A percentile compares a stretch with the other conserved stretches of the same genome.
phyloP scores from a whole-genome alignment of 2,329 filamentous ascomycete species.

The Exserohilum rostratum region DNA sequence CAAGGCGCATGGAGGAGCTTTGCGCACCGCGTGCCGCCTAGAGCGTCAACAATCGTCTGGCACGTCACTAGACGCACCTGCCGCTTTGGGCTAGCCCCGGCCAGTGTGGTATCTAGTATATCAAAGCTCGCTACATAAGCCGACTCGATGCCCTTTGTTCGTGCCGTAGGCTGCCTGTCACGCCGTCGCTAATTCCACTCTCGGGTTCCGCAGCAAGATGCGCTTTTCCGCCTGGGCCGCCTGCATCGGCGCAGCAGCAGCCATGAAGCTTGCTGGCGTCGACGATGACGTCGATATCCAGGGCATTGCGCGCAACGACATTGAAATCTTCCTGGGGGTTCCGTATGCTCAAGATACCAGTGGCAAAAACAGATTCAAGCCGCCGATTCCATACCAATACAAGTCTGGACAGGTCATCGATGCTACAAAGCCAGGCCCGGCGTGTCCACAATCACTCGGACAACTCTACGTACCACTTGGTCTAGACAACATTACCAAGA shows the following conservation, averaged over 20 bases:
- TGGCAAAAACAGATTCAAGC: slow-evolving; percentile 55
- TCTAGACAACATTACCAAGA: slow-evolving; percentile 43
- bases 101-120: neutral
- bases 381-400: slow-evolving; percentile 48
- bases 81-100: slow-evolving; percentile 6
- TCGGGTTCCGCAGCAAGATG: slow-evolving; percentile 13
- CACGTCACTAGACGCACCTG: slow-evolving; percentile 15
- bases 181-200: neutral
- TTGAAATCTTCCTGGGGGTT: slow-evolving; percentile 58
- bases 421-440: slow-evolving; percentile 51
- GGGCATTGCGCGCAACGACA: slow-evolving; percentile 53
- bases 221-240: slow-evolving; percentile 7
- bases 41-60: neutral
- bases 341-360: slow-evolving; percentile 56
- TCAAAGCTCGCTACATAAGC: neutral
- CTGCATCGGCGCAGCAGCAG: slow-evolving; percentile 13
- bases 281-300: slow-evolving; percentile 48
- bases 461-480: slow-evolving; percentile 36
- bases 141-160: slow-evolving; percentile 4
- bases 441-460: slow-evolving; percentile 54
- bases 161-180: neutral
- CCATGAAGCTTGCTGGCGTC: slow-evolving; percentile 5
- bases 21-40: neutral
- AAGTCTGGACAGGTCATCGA: slow-evolving; percentile 44
- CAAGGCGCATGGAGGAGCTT: neutral